Percentiles rank a stretch among this genome's conserved stretches.
These are phyloP conservation scores for Auriscalpium orientale DNA, from an alignment of 768 basidiomycete species.

Conservation along the genomic window DNA sequence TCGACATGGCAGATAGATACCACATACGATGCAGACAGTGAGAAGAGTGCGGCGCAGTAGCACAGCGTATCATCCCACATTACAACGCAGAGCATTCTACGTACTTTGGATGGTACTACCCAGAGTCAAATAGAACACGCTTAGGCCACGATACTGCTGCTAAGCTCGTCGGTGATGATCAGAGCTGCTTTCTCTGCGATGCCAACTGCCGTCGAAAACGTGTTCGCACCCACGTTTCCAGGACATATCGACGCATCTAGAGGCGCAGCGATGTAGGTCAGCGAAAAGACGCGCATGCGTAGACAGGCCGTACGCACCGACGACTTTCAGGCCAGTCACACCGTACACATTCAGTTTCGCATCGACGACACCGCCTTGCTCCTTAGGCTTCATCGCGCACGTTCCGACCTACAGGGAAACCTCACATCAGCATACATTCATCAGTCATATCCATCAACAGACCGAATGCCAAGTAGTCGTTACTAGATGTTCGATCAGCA, in stretches of 20 bases:
- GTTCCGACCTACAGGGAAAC: slow-evolving; percentile 38
- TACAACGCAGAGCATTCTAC: too few species aligned
- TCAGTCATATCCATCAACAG: background rate
- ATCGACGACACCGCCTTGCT: slow-evolving; percentile 54
- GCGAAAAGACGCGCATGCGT: too few species aligned
- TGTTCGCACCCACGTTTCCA: slow-evolving; percentile 33
- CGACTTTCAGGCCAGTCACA: slow-evolving; percentile 47
- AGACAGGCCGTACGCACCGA: background rate
- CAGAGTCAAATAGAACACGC: too few species aligned
- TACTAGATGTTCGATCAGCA: slow-evolving; percentile 13
- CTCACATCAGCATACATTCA: background rate
- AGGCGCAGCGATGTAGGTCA: too few species aligned
- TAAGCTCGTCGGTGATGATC: slow-evolving; percentile 47
- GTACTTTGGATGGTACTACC: too few species aligned
- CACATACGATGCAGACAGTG: too few species aligned
- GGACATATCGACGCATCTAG: slow-evolving; percentile 32
- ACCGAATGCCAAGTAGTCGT: slow-evolving; percentile 29
- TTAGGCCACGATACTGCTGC: background rate
- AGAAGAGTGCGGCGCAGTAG: too few species aligned
- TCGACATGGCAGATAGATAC: too few species aligned
- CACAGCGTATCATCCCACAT: too few species aligned
- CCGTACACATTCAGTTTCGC: slow-evolving; percentile 56
- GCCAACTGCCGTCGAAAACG: slow-evolving; percentile 32
- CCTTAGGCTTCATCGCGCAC: slow-evolving; percentile 56
- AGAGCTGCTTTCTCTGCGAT: slow-evolving; percentile 55